A percentile compares a stretch with the other conserved stretches of the same genome.
Conservation (phyloP, 2,329 filamentous ascomycete species). For the Pyrenophora teres region DNA sequence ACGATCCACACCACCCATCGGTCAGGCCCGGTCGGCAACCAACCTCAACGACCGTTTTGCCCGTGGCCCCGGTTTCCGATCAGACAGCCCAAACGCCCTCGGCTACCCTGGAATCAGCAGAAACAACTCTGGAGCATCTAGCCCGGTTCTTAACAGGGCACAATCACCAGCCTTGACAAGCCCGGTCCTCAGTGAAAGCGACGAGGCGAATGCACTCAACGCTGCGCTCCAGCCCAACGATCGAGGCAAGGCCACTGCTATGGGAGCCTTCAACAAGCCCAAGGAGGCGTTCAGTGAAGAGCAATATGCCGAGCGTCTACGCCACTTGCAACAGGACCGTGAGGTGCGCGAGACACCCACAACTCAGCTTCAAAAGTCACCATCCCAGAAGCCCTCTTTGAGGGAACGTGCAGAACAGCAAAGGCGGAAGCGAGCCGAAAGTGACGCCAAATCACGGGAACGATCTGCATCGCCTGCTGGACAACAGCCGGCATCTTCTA, state of each 20-base stretch:
- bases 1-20: constrained; percentile 58
- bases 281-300: constrained; percentile 79
- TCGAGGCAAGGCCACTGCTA: constrained; percentile 78
- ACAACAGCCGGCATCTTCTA: constrained; percentile 37
- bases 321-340: constrained; percentile 77
- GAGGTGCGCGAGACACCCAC: constrained; percentile 55
- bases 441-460: constrained; percentile 25
- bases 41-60: constrained; percentile 54
- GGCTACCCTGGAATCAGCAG: constrained; percentile 42
- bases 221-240: constrained; percentile 74
- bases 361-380: constrained; percentile 25
- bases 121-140: constrained; percentile 44
- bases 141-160: constrained; percentile 46
- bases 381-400: constrained; percentile 33
- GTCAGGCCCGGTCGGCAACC: constrained; percentile 52
- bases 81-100: constrained; percentile 54
- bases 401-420: constrained; percentile 45
- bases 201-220: constrained; percentile 66
- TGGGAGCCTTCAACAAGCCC: constrained; percentile 74
- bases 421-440: constrained; percentile 38
- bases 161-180: constrained; percentile 63
- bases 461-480: constrained; percentile 39
- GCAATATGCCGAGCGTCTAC: constrained; percentile 79
- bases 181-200: constrained; percentile 72
- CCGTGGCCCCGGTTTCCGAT: constrained; percentile 48